Evolutionary conservation across 2,329 filamentous ascomycete species (phyloP).

Genomic region (Fusarium sp.): DNA sequence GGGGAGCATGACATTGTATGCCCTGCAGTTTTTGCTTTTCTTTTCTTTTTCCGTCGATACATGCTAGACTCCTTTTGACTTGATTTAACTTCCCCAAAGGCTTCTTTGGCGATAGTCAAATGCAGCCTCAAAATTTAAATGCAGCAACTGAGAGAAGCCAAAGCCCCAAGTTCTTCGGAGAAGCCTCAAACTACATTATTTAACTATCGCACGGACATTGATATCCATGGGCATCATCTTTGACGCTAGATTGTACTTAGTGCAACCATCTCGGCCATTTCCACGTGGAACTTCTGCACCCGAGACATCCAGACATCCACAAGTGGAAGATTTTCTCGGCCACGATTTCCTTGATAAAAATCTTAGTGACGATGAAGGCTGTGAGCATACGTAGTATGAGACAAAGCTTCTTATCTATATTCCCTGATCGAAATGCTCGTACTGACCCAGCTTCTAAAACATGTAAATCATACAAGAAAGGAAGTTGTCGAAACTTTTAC

Average conservation of each 20-base stretch:
- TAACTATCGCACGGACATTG: neutral
- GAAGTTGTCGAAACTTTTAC: too few species aligned
- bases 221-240: neutral
- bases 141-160: neutral
- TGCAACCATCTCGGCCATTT: constrained; percentile 33
- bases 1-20: constrained; percentile 4
- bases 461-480: too few species aligned
- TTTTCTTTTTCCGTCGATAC: neutral
- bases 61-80: constrained; percentile 1
- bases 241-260: constrained; percentile 15
- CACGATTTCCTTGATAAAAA: neutral
- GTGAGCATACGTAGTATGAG: too few species aligned
- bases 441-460: too few species aligned
- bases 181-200: neutral
- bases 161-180: neutral
- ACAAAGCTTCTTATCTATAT: too few species aligned
- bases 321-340: neutral
- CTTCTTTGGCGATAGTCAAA: neutral
- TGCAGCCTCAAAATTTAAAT: too few species aligned
- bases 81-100: too few species aligned
- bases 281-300: constrained; percentile 38
- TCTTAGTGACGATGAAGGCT: too few species aligned
- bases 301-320: constrained; percentile 26
- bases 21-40: neutral
- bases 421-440: too few species aligned